These are phyloP conservation scores for Spirogloea muscicola DNA, from an alignment of 139 green algal species.

Conservation along the genomic window DNA sequence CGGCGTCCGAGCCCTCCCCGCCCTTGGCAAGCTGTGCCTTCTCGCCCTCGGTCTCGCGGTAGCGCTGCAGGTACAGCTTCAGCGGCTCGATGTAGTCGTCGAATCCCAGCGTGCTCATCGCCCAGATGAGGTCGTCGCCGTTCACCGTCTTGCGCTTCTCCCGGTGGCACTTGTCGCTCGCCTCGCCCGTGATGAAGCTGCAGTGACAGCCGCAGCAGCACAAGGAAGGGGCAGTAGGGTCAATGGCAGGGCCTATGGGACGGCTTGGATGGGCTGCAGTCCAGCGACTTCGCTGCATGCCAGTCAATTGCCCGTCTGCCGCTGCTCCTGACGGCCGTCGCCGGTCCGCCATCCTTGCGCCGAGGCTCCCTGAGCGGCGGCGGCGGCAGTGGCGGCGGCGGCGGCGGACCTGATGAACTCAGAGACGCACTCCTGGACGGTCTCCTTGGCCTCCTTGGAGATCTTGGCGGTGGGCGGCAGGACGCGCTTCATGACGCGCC, in stretches of 20 bases:
- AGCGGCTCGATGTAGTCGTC: slow-evolving; percentile 94
- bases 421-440: slow-evolving; percentile 93
- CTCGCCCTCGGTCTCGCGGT: slow-evolving; percentile 60
- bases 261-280: too few relatives aligned
- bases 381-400: too few relatives aligned
- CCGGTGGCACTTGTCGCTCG: slow-evolving; percentile 93
- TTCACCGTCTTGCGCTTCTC: slow-evolving; percentile 99
- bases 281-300: too few relatives aligned
- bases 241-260: too few relatives aligned
- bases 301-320: too few relatives aligned
- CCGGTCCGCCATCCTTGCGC: too few relatives aligned
- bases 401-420: slow-evolving; percentile 99
- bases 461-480: slow-evolving; percentile 78
- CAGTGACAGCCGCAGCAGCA: too few relatives aligned
- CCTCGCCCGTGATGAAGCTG: slow-evolving; percentile 97
- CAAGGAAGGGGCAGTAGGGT: too few relatives aligned
- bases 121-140: slow-evolving; percentile 95
- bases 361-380: too few relatives aligned
- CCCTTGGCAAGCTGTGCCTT: background rate
- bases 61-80: slow-evolving; percentile 91
- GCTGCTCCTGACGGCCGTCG: too few relatives aligned
- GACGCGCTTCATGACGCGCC: slow-evolving; percentile 95
- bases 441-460: slow-evolving; percentile 97
- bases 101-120: slow-evolving; percentile 93
- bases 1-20: too few relatives aligned